Base-by-base conservation (phyloP, 768 basidiomycete genomes). In the Calocybe cyanea region DNA sequence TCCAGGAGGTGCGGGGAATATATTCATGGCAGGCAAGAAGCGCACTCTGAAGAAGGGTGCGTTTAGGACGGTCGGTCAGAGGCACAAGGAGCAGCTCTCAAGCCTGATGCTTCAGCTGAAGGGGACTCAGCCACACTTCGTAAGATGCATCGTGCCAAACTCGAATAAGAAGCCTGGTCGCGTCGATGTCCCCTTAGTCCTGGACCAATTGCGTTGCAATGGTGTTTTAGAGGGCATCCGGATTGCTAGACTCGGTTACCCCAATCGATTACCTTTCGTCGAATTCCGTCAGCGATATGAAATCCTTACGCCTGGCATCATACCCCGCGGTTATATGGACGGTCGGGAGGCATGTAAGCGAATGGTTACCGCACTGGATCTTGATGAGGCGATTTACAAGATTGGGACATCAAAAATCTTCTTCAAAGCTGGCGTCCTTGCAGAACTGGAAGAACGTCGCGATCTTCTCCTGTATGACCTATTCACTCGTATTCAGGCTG, bases 171-270 rank as follows among this genome's bases (percentile, higher is more conserved):
- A 88, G 58, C 92, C 96, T 0, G 88, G 87, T 5, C 79, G 87
- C 35, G 77, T 99, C 51, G 94, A 96, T 56, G 88, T 92, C 1
- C 95, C 95, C 0, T 81, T 98, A 34, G 92, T 98, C 3, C 78
- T 99, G 14, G 95, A 98, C 58, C 96, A 99, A 57, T 70, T 99
- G 17, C 81, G 95, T 3, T 99, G 96, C 63, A 99, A 99, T 64
- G 96, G 96, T 83, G 96, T 99, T 1, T 75, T 99, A 21, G 96
- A 99, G 66, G 96, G 96, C 28, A 98, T 99, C 57, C 87, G 96
- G 25, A 98, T 99, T 57, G 95, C 96, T 5, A 83, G 96, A 25
- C 78, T 96, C 3, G 96, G 96, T 9, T 99, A 97, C 63, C 96
- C 96, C 0, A 99, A 99, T 63, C 77, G 96, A 32, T 77, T 98